Percentiles rank a stretch among this genome's conserved stretches.
phyloP scores from a whole-genome alignment of 2,329 filamentous ascomycete genomes.

The Zalaria sp. region DNA sequence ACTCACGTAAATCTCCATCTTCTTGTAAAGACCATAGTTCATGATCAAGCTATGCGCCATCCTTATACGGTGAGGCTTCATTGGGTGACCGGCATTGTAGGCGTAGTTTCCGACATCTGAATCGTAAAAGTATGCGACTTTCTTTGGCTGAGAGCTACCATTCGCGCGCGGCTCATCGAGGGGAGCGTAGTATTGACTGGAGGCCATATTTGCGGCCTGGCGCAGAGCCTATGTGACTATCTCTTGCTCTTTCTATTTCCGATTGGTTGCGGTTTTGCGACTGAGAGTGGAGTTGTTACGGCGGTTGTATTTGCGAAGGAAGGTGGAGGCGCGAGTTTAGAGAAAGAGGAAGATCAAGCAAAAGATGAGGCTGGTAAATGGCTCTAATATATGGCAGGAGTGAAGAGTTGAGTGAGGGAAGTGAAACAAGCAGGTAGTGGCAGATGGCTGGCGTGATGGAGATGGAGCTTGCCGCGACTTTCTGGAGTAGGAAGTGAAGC shows the following conservation, averaged over 20 bases:
- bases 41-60: conserved; percentile 53
- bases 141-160: conserved; percentile 49
- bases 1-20: conserved; percentile 56
- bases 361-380: too few relatives aligned
- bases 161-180: conserved; percentile 39
- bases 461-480: not conserved
- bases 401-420: not conserved
- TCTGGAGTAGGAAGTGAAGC: not conserved
- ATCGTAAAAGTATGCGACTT: conserved; percentile 97
- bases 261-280: too few relatives aligned
- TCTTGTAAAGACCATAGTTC: conserved; percentile 61
- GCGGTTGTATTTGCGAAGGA: too few relatives aligned
- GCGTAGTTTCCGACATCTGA: conserved; percentile 97
- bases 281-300: too few relatives aligned
- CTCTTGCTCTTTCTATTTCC: too few relatives aligned
- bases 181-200: conserved; percentile 30
- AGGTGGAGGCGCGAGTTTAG: too few relatives aligned
- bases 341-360: too few relatives aligned
- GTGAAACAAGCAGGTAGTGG: not conserved
- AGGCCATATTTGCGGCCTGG: conserved; percentile 30
- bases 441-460: not conserved
- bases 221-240: not conserved
- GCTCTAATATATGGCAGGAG: too few relatives aligned
- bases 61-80: conserved; percentile 55
- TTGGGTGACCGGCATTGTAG: conserved; percentile 63